These are phyloP conservation scores for Leishmania lainsoni DNA, from an alignment of 208 protist genomes.

Conservation along the genomic window DNA sequence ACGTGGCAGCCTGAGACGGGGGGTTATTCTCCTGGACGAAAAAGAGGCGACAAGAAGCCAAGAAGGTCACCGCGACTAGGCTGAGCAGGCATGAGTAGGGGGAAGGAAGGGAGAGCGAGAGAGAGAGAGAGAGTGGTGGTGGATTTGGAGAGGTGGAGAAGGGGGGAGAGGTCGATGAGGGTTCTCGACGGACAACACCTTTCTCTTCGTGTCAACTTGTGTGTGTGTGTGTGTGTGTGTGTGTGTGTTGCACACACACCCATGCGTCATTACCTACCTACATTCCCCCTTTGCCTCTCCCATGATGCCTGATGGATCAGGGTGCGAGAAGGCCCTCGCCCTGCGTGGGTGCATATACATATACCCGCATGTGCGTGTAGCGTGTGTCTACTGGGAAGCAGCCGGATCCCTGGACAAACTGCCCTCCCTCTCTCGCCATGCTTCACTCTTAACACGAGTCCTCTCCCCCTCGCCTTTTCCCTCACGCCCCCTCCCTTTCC, in stretches of 20 bases:
- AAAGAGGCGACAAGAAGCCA: not conserved
- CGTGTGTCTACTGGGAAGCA: too few relatives aligned
- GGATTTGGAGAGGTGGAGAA: not conserved
- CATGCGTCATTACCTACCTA: not conserved
- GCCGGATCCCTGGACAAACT: not conserved
- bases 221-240: not conserved
- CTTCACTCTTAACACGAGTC: not conserved
- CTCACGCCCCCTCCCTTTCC: not conserved
- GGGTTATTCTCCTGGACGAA: not conserved
- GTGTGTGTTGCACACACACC: constrained; percentile 5
- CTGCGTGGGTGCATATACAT: too few relatives aligned
- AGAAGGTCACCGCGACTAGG: not conserved
- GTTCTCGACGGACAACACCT: not conserved
- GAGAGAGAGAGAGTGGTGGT: too few relatives aligned
- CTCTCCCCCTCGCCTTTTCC: not conserved
- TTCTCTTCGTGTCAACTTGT: not conserved
- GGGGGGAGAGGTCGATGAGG: not conserved
- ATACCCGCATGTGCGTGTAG: too few relatives aligned
- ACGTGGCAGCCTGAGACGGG: constrained; percentile 69
- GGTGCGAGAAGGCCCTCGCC: too few relatives aligned
- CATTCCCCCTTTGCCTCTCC: not conserved
- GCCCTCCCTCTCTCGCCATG: not conserved
- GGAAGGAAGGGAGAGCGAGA: too few relatives aligned
- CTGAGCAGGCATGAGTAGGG: not conserved
- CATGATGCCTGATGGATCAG: too few relatives aligned